Conservation (phyloP, 2,329 filamentous ascomycete species). For the Neophaeococcomyces aloes region DNA sequence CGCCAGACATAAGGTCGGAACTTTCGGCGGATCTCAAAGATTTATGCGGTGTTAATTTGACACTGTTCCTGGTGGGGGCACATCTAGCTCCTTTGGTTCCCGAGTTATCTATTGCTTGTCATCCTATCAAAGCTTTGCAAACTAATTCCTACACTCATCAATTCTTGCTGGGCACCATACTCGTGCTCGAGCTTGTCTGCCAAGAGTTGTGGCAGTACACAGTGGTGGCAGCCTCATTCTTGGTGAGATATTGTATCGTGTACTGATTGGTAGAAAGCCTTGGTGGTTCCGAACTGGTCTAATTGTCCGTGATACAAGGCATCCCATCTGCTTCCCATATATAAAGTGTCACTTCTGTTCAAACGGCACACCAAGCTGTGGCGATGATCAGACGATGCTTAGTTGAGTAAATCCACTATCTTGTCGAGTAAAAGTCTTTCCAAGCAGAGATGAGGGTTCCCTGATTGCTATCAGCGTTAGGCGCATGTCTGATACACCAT, state of each 20-base stretch:
- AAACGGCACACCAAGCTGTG: too few species aligned
- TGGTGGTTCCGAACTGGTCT: background rate
- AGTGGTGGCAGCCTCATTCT: background rate
- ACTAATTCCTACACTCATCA: slow-evolving; percentile 1
- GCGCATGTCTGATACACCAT: too few species aligned
- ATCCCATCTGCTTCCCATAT: background rate
- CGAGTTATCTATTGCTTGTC: background rate
- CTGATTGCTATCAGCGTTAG: too few species aligned
- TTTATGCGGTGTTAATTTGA: background rate
- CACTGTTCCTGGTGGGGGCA: background rate
- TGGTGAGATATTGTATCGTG: slow-evolving; percentile 6
- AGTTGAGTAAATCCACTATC: too few species aligned
- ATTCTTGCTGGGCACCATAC: background rate
- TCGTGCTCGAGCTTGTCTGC: background rate
- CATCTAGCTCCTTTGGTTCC: background rate
- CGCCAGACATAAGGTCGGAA: background rate
- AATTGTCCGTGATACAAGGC: background rate
- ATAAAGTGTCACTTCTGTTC: background rate
- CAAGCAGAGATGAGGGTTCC: too few species aligned
- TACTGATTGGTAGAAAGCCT: background rate
- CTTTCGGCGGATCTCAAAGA: slow-evolving; percentile 2
- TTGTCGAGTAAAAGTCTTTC: too few species aligned
- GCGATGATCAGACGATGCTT: too few species aligned
- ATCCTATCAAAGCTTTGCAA: background rate
- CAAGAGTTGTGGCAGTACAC: background rate